These are phyloP conservation scores for Serendipita sp. DNA, from an alignment of 1,284 basidiomycete genomes.

Conservation along the genomic window DNA sequence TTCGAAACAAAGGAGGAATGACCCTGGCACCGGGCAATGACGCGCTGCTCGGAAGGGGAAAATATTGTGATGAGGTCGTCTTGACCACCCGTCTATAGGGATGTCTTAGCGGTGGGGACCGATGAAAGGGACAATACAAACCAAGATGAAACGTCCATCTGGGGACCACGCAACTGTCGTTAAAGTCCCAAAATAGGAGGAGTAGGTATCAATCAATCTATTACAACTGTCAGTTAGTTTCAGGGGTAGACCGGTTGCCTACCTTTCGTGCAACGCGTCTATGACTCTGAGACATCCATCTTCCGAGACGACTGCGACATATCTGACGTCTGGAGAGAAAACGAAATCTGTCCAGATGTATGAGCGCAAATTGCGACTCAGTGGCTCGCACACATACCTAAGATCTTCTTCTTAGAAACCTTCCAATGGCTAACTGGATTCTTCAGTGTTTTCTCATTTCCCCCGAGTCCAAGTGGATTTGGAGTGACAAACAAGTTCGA, in stretches of 20 bases:
- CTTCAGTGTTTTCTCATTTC: constrained; percentile 56
- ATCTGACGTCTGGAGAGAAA: constrained; percentile 80
- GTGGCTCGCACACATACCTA: constrained; percentile 39
- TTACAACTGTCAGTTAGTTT: background rate
- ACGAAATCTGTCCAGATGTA: constrained; percentile 48
- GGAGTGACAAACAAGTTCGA: constrained; percentile 67
- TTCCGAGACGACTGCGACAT: constrained; percentile 74
- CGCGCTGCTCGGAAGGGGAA: constrained; percentile 79
- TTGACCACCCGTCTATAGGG: constrained; percentile 59
- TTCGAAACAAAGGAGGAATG: constrained; percentile 88
- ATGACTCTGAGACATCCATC: constrained; percentile 81
- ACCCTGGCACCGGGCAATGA: constrained; percentile 93
- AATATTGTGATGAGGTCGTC: constrained; percentile 91
- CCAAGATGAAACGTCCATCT: constrained; percentile 83
- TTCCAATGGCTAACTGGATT: constrained; percentile 82
- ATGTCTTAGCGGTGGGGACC: constrained; percentile 2
- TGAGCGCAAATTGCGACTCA: constrained; percentile 6
- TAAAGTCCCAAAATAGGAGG: constrained; percentile 82
- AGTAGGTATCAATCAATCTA: constrained; percentile 77
- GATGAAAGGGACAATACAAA: constrained; percentile 23
- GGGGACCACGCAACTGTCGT: constrained; percentile 89
- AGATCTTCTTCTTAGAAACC: constrained; percentile 51
- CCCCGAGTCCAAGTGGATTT: constrained; percentile 17
- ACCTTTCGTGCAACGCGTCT: constrained; percentile 75
- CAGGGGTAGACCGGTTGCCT: constrained; percentile 20